A percentile compares a stretch with the other conserved stretches of the same genome.
Conservation (phyloP, 805 yeast species). For the Kodamaea restingae region DNA sequence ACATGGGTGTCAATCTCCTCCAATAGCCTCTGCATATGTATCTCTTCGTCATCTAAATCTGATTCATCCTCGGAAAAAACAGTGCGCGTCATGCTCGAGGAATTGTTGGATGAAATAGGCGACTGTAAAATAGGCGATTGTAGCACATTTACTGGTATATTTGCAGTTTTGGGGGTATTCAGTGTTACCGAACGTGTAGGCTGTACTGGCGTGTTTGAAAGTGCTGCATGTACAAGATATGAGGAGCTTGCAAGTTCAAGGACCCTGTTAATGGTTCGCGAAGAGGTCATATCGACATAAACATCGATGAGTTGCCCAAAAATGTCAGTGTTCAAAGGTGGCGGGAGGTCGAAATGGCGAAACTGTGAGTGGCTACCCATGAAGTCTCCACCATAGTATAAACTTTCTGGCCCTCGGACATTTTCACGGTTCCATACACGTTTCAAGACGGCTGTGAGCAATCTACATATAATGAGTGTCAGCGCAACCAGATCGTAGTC, state of each 20-base stretch:
- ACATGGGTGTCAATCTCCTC: constrained; percentile 32
- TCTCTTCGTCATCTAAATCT: constrained; percentile 5
- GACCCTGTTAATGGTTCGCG: constrained; percentile 26
- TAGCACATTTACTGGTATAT: neutral
- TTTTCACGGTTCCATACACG: constrained; percentile 26
- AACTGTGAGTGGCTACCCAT: constrained; percentile 21
- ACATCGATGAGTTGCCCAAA: constrained; percentile 25
- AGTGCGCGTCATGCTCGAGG: constrained; percentile 2
- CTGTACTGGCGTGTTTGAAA: constrained; percentile 8
- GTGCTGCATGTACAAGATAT: neutral
- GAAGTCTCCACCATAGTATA: constrained; percentile 5
- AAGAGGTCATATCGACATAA: constrained; percentile 27
- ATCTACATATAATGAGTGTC: constrained; percentile 28
- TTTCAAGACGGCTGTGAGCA: constrained; percentile 27
- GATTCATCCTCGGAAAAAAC: constrained; percentile 6
- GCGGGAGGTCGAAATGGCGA: constrained; percentile 29
- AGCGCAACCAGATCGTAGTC: constrained; percentile 30
- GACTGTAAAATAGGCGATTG: neutral
- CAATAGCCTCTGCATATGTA: constrained; percentile 8
- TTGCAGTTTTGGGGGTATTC: constrained; percentile 20
- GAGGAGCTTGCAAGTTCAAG: constrained; percentile 20
- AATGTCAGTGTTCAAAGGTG: constrained; percentile 17
- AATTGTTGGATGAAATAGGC: constrained; percentile 5
- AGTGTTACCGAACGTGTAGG: constrained; percentile 18
- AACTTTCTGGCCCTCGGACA: constrained; percentile 8